Evolutionary conservation across 192 early-diverging fungal species (phyloP).

Genomic region (Coemansia sp.): DNA sequence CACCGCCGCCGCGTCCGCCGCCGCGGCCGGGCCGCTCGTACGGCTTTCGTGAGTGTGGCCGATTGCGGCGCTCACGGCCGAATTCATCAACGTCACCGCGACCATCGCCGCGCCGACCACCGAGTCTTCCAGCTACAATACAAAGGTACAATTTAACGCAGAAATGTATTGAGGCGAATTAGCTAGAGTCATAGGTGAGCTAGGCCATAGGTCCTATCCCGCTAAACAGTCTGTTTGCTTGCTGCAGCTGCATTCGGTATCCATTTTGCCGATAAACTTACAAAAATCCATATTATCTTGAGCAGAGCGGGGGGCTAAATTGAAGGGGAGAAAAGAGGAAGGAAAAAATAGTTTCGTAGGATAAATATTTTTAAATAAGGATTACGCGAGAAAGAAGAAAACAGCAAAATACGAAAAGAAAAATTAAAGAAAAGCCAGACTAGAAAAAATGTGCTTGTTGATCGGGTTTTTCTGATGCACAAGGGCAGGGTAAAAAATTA

Average conservation of each 20-base stretch:
- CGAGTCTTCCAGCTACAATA: conserved; percentile 40
- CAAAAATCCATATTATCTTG: conserved; percentile 20
- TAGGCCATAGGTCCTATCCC: too few relatives aligned
- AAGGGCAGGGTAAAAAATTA: not conserved
- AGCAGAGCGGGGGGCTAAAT: too few relatives aligned
- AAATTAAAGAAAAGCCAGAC: not conserved
- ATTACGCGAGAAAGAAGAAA: conserved; percentile 6
- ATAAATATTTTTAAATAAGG: too few relatives aligned
- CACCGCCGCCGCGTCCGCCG: conserved; percentile 15
- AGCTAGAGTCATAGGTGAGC: too few relatives aligned
- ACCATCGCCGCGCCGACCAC: conserved; percentile 22
- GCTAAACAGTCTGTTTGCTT: not conserved
- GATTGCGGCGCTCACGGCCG: conserved; percentile 46
- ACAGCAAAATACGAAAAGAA: not conserved
- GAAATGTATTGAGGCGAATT: too few relatives aligned
- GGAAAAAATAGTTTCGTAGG: not conserved
- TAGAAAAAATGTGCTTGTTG: not conserved
- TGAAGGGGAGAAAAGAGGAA: not conserved
- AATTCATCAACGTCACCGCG: conserved; percentile 51
- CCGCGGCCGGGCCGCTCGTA: conserved; percentile 45
- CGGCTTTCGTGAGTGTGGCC: conserved; percentile 45
- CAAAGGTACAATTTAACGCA: too few relatives aligned
- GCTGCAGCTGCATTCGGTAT: not conserved
- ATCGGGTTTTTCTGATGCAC: too few relatives aligned
- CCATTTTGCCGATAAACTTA: too few relatives aligned